Evolutionary conservation across 2,329 filamentous ascomycete genomes (phyloP), one percentile per base, ranked within the genome.

Genomic region (Penicillium digitatum): DNA sequence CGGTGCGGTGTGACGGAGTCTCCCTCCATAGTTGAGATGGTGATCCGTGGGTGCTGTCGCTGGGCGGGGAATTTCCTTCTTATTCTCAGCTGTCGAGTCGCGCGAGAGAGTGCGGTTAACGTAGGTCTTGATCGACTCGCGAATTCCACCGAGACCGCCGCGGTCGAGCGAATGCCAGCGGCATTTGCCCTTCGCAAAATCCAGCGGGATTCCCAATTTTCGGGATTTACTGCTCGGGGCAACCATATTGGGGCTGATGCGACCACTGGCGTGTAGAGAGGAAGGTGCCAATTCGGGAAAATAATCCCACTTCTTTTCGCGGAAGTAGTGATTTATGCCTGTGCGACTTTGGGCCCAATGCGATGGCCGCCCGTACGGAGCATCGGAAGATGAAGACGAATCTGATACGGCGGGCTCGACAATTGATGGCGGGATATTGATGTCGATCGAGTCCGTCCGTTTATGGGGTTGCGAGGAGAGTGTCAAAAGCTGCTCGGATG

Each of bases 241-340:
- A 7, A 35, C 54, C 39, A 47, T 58, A 34, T 44, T 58, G 16
- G 58, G 54, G 54, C 48, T 63, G 39, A 18, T 48, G 37, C 45
- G 58, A 14, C 40, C 58, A 24, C 16, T 55, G 27, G 54, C 43
- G 22, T 60, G 64, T 5, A 65, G 9, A n/a, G 63, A 56, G 4
- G 68, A 66, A 3, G 69, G 68, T 0, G 67, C 72, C 31, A 74
- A 47, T 54, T 74, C 72, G 1, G 72, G 72, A 54, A 74, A 74
- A 58, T 73, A 72, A 57, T 74, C 71, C 70, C 69, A 74, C 56
- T 73, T 74, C 61, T 74, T 74, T 43, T 74, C 72, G 7, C 71
- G 66, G 43, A 74, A 74, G 43, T 74, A 74, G 56, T 71, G 70
- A 52, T 68, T 71, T 5, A 66, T 61, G 20, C 66, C 68, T 3